Conservation (phyloP, 345 rosid genomes). For the Aegle marmelos region DNA sequence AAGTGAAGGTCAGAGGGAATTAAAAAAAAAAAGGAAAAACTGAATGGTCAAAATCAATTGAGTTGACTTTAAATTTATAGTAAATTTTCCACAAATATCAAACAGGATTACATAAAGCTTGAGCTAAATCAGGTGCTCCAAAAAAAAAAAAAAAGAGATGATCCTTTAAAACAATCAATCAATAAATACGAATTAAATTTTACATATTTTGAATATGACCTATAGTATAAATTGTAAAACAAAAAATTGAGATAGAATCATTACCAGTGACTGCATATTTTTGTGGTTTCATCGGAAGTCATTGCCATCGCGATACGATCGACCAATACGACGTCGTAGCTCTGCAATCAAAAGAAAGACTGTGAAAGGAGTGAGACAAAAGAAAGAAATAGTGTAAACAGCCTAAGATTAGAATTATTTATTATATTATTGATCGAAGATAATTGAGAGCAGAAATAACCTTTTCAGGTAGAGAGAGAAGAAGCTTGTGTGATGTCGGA, state of each 20-base stretch:
- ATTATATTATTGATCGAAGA: neutral
- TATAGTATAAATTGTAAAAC: neutral
- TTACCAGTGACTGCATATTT: slow-evolving; percentile 85
- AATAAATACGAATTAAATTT: neutral
- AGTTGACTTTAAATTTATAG: slow-evolving; percentile 9
- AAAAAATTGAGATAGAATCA: neutral
- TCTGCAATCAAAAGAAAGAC: slow-evolving; percentile 13
- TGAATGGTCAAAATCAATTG: neutral
- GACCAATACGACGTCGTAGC: slow-evolving; percentile 1
- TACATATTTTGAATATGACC: neutral
- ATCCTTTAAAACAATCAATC: neutral
- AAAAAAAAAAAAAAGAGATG: neutral
- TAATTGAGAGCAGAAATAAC: neutral
- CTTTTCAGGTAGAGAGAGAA: neutral
- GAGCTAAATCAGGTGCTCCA: neutral
- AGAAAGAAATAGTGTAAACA: neutral
- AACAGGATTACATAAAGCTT: neutral
- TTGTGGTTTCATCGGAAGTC: slow-evolving; percentile 59
- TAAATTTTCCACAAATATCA: neutral
- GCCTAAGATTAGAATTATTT: neutral
- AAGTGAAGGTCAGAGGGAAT: neutral
- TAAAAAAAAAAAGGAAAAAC: neutral
- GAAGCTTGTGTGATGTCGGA: neutral
- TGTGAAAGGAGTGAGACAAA: slow-evolving; percentile 1
- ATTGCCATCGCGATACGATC: slow-evolving; percentile 45